Evolutionary conservation across 352 stramenopile genomes (phyloP), one percentile per base, ranked within the genome.

Genomic region (Thraustotheca clavata): DNA sequence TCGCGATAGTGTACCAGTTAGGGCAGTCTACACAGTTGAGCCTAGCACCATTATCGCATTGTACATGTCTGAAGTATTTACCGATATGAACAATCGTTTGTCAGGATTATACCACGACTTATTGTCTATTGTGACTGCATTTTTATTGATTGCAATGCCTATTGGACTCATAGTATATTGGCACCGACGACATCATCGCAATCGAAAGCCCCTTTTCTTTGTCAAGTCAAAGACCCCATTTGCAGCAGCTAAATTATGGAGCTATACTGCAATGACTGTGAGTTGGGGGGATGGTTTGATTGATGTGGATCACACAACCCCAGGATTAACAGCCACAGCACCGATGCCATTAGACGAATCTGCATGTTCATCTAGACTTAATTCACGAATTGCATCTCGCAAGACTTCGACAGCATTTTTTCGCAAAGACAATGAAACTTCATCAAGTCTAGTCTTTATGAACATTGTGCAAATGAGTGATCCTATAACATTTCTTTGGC

Each of bases 381-480:
- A 46, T 26, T 60, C 50, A 16, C 43, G 43, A 2, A 52, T 52
- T 9, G 43, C 43, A 2, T 52, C 43, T 2, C 26, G 50, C 1
- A 43, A 43, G 31, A 60, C 20, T 22, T 46, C 50, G 14, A 34
- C 29, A 7, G 31, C 50, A 16, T 43, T 60, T 20, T 60, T 60
- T 22, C 22, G 29, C n/a, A 26, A n/a, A 20, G 50, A 43, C 43
- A 9, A 14, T 31, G 43, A 52, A 14, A 52, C n/a, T 24, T 26
- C 11, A 11, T 35, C 11, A 24, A 52, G 34, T 24, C 43, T 76
- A 9, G 69, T 73, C 0, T 73, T 78, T 35, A 75, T 77, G 65
- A 80, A 75, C 32, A 49, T 74, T 12, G 70, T 76, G 6, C 18
- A 74, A 7, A 71, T 80, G 72, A 80, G 72, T 24, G 72, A 78